These are phyloP conservation scores for Styphnolobium japonicum DNA, from an alignment of 306 rosid species.

Conservation along the genomic window DNA sequence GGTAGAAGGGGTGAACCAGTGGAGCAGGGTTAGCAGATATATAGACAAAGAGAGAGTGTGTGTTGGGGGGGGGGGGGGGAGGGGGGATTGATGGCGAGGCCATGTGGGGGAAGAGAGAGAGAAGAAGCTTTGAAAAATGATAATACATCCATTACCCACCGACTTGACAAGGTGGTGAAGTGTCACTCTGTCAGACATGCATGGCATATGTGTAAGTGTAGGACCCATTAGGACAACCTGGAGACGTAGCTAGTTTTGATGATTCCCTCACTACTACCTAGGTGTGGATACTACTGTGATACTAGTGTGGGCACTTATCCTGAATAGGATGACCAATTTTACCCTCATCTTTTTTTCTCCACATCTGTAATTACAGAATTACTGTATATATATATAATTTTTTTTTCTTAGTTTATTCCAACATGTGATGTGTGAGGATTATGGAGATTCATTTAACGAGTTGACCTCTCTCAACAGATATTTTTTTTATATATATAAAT, in stretches of 20 bases:
- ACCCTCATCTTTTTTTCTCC: neutral
- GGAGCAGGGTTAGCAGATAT: constrained; percentile 53
- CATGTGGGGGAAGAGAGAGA: constrained; percentile 7
- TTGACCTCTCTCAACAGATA: too few relatives aligned
- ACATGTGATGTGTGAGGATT: too few relatives aligned
- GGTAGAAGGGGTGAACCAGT: constrained; percentile 40
- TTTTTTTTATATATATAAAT: too few relatives aligned
- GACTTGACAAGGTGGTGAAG: constrained; percentile 52
- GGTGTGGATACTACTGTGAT: constrained; percentile 23
- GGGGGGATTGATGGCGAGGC: constrained; percentile 11
- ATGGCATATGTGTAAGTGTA: constrained; percentile 32
- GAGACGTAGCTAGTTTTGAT: constrained; percentile 7
- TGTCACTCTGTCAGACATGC: constrained; percentile 57
- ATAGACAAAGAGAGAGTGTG: constrained; percentile 41
- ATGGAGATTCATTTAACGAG: too few relatives aligned
- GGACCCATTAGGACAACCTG: constrained; percentile 45
- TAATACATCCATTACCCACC: constrained; percentile 37
- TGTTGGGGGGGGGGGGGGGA: too few relatives aligned
- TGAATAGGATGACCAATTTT: neutral
- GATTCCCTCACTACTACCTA: neutral
- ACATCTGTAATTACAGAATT: neutral
- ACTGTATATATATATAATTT: too few relatives aligned
- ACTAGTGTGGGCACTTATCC: neutral
- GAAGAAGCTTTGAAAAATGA: constrained; percentile 9
- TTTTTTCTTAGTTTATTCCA: too few relatives aligned